These are phyloP conservation scores for Ogataea populi-albae DNA, from an alignment of 805 yeast genomes.

Conservation along the genomic window DNA sequence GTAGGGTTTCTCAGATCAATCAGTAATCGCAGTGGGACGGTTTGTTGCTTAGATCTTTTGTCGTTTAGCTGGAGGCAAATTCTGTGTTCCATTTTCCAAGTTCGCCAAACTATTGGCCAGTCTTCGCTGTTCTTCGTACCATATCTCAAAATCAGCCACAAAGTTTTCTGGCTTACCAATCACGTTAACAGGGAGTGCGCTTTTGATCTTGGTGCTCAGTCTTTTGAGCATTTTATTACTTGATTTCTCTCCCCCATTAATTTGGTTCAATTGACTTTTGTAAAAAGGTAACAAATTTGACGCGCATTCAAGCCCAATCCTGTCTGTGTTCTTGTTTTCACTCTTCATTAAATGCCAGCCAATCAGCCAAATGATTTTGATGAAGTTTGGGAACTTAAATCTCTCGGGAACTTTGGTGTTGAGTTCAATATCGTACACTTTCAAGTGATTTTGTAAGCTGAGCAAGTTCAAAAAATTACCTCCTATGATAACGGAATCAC, in stretches of 20 bases:
- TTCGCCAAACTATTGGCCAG: neutral
- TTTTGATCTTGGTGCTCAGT: conserved; percentile 15
- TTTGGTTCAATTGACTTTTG: conserved; percentile 17
- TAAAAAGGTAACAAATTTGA: conserved; percentile 24
- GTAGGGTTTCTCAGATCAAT: too few species aligned
- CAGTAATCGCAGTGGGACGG: too few species aligned
- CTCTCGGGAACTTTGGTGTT: conserved; percentile 69
- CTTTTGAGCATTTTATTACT: conserved; percentile 17
- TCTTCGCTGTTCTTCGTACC: conserved; percentile 13
- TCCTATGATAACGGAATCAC: conserved; percentile 78
- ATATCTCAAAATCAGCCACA: conserved; percentile 20
- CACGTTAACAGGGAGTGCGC: conserved; percentile 18
- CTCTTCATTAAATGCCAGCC: conserved; percentile 40
- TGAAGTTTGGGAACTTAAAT: conserved; percentile 77
- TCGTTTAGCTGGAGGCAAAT: neutral
- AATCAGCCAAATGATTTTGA: conserved; percentile 65
- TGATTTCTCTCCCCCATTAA: conserved; percentile 9
- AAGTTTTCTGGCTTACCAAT: conserved; percentile 27
- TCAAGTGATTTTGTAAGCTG: conserved; percentile 61
- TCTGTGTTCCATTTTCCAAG: neutral
- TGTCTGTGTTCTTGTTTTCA: conserved; percentile 1
- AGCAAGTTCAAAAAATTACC: conserved; percentile 77
- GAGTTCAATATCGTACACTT: conserved; percentile 59
- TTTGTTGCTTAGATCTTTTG: conserved; percentile 1
- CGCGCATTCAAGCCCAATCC: conserved; percentile 21